Base-by-base conservation (phyloP, 2,329 filamentous ascomycete genomes). In the Fusarium sp. region DNA sequence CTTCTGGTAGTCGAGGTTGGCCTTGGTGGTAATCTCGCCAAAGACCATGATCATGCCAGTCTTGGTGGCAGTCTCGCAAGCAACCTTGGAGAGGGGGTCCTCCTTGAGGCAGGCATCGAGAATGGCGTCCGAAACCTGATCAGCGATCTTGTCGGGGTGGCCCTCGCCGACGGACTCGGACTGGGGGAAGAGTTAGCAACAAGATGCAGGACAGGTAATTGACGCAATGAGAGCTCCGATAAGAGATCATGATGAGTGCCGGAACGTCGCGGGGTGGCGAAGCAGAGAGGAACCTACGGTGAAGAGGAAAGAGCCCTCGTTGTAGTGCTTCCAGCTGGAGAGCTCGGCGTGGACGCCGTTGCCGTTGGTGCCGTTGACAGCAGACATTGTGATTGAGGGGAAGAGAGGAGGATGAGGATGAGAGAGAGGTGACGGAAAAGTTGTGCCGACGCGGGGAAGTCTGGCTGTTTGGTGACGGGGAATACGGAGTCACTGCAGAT, bases 41-140 rank as follows among this genome's bases (percentile, higher is more conserved):
- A 97, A 97, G 82, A 97, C 92, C 96, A 99, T 98, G 84, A 99
- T 89, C 96, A 99, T 93, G 84, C 96, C 96, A 76, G 96, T 99
- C 93, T 99, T 99, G 87, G 96, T 97, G 79, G 96, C 96, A 75
- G 95, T 98, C 89, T 99, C 96, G 85, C 96, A 99, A 82, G 96
- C 96, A 77, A 98, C 92, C 90, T 98, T 99, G 88, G 96, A 98
- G 81, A 98, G 90, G 74, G 95, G 95, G 83, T 99, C 96, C 85
- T 96, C 92, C 71, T 88, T 88, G 80, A 99, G 88, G 87, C 96
- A 98, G 86, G 96, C 96, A 89, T 99, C 96, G 87, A 99, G 95
- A 79, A 99, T 90, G 78, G 96, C 95, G 87, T 99, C 96, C 71
- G 95, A 98, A 80, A 98, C 94, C 88, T 99, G 96, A 83, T 99